phyloP scores from a whole-genome alignment of 306 rosid species.

The Prunus davidiana region DNA sequence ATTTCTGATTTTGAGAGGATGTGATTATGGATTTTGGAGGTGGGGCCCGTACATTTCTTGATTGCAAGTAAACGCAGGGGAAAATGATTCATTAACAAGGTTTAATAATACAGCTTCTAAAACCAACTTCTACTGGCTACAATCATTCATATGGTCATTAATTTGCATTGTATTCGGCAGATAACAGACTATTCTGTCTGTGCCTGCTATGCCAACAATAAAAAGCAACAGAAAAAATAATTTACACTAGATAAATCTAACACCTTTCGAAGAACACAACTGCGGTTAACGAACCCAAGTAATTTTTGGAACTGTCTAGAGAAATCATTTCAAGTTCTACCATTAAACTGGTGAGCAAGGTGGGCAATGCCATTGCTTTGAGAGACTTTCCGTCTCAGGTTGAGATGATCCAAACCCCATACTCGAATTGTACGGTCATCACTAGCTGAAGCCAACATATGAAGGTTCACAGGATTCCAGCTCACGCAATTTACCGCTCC shows the following conservation, averaged over 20 bases:
- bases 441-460: constrained; percentile 69
- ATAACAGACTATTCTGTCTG: neutral
- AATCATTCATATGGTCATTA: neutral
- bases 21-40: too few species aligned
- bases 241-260: neutral
- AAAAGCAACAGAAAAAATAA: neutral
- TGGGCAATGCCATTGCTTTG: constrained; percentile 40
- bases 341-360: constrained; percentile 45
- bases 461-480: constrained; percentile 62
- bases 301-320: neutral
- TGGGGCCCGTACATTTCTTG: too few species aligned
- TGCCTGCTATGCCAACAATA: neutral
- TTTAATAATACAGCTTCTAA: too few species aligned
- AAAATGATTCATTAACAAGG: neutral
- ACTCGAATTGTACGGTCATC: constrained; percentile 71
- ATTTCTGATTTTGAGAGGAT: too few species aligned
- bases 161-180: neutral
- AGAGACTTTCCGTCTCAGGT: constrained; percentile 32
- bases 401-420: constrained; percentile 58
- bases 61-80: too few species aligned
- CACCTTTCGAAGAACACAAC: neutral
- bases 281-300: neutral
- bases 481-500: constrained; percentile 69
- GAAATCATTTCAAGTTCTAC: constrained; percentile 36
- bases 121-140: too few species aligned